phyloP scores from a whole-genome alignment of 1,284 basidiomycete genomes.

The Apiotrichum laibachii region DNA sequence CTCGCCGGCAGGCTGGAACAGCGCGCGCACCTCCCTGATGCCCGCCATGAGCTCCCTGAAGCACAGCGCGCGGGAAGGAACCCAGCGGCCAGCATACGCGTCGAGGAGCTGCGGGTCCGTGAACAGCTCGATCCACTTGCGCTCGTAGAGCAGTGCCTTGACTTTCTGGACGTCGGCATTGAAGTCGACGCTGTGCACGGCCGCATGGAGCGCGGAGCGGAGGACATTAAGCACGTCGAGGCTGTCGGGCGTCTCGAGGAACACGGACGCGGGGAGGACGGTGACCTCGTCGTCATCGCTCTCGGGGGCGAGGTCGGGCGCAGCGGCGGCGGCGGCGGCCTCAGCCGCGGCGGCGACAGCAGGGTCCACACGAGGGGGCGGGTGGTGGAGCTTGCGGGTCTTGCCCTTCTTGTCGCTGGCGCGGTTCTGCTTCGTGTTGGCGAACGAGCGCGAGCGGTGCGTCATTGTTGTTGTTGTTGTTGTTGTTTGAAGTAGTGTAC shows the following conservation, averaged over 20 bases:
- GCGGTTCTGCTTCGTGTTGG: constrained; percentile 26
- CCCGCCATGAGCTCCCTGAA: constrained; percentile 51
- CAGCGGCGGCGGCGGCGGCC: constrained; percentile 2
- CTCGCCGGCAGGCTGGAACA: constrained; percentile 41
- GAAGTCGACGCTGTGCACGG: constrained; percentile 31
- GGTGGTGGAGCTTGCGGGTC: constrained; percentile 32
- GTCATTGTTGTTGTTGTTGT: constrained; percentile 30
- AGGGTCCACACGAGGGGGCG: constrained; percentile 8
- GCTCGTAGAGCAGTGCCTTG: constrained; percentile 46
- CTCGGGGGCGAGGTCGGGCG: background rate
- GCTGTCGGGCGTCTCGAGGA: constrained; percentile 30
- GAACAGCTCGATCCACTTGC: constrained; percentile 50
- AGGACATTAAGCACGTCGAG: constrained; percentile 38
- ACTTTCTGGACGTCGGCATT: constrained; percentile 40
- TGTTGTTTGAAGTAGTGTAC: background rate
- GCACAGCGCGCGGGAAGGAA: constrained; percentile 49
- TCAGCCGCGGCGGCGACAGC: background rate
- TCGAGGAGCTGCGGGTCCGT: constrained; percentile 36
- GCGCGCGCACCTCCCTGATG: constrained; percentile 35
- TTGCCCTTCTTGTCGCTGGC: constrained; percentile 4
- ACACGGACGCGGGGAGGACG: constrained; percentile 16
- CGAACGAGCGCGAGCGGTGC: constrained; percentile 33
- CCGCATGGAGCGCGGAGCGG: constrained; percentile 26
- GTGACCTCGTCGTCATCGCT: background rate
- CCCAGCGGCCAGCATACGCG: constrained; percentile 53